Conservation (phyloP, 148 eudicot genomes). For the Chenopodium berlandieri region DNA sequence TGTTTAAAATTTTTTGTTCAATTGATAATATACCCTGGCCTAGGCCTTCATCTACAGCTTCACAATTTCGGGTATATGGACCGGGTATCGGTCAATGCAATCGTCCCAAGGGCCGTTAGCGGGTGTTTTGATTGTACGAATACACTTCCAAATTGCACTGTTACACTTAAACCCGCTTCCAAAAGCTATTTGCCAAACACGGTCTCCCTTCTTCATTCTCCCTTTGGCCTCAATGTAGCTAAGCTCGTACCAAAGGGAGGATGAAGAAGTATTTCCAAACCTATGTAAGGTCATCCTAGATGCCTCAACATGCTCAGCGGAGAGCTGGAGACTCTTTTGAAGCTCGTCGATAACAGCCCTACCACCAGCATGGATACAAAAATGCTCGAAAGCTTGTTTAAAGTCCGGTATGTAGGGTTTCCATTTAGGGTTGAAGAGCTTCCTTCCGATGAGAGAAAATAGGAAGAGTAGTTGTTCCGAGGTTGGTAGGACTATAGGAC, state of each 20-base stretch:
- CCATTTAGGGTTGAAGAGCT: conserved; percentile 60
- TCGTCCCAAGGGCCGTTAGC: conserved; percentile 58
- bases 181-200: conserved; percentile 76
- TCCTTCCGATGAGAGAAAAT: conserved; percentile 59
- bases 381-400: conserved; percentile 71
- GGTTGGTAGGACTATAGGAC: conserved; percentile 67
- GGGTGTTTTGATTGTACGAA: conserved; percentile 38
- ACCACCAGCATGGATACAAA: conserved; percentile 83
- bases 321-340: conserved; percentile 64
- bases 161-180: conserved; percentile 86
- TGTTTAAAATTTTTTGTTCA: not conserved
- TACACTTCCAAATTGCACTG: conserved; percentile 78
- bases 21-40: too few species aligned
- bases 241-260: conserved; percentile 72
- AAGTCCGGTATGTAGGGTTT: conserved; percentile 79
- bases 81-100: conserved; percentile 69
- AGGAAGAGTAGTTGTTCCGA: conserved; percentile 66
- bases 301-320: conserved; percentile 64
- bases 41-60: conserved; percentile 38
- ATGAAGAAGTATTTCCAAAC: conserved; percentile 75
- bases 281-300: conserved; percentile 75
- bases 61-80: conserved; percentile 59
- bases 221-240: conserved; percentile 67
- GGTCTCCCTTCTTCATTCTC: conserved; percentile 67
- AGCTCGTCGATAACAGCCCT: conserved; percentile 76